These are phyloP conservation scores for Avena insularis DNA, from an alignment of 176 grass and related monocot genomes.

Conservation along the genomic window DNA sequence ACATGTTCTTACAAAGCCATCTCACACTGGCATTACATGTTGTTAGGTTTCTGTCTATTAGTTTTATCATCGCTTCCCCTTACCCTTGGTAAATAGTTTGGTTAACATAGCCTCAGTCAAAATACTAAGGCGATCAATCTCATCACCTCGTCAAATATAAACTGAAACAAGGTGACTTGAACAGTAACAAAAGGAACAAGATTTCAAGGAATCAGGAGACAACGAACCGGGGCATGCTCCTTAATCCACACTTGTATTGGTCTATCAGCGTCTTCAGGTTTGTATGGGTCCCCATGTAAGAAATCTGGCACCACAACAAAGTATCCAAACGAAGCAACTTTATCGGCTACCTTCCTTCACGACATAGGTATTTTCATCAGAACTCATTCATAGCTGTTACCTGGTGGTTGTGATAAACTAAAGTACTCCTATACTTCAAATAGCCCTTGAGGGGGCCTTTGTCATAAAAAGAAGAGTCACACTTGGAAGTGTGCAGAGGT, in stretches of 20 bases:
- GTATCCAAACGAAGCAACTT: conserved; percentile 62
- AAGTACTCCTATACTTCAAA: neutral
- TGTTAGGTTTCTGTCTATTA: neutral
- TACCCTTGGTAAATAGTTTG: neutral
- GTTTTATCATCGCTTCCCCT: neutral
- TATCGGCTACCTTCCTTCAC: conserved; percentile 78
- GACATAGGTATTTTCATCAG: neutral
- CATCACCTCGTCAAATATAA: neutral
- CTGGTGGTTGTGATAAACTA: neutral
- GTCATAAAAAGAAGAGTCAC: neutral
- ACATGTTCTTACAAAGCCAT: neutral
- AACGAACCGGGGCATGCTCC: conserved; percentile 58
- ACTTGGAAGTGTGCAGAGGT: neutral
- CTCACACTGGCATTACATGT: neutral
- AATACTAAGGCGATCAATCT: neutral
- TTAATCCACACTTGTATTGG: conserved; percentile 56
- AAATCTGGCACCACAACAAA: conserved; percentile 83
- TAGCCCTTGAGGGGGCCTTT: neutral
- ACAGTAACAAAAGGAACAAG: neutral
- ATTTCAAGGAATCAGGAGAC: neutral
- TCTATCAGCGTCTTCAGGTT: conserved; percentile 47
- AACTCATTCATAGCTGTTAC: neutral
- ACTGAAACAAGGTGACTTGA: neutral
- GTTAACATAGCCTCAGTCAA: neutral
- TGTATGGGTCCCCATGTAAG: conserved; percentile 64